Evolutionary conservation across 106 monocot genomes (phyloP).

Genomic region (Gastrodia elata): DNA sequence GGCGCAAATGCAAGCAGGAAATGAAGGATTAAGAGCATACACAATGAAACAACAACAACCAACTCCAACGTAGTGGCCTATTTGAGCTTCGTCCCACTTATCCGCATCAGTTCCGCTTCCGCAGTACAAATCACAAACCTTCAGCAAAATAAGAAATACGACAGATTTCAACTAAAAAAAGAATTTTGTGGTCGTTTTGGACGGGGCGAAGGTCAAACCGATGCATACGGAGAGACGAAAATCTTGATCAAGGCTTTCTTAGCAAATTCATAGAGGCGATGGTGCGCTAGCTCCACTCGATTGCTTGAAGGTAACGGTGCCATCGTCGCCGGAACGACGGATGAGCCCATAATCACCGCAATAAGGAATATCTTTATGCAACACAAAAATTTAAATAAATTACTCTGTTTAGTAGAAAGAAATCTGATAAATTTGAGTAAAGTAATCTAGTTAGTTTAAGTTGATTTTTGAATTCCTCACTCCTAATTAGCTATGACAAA

Average conservation of each 20-base stretch:
- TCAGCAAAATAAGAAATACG: neutral
- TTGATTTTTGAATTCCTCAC: too few species aligned
- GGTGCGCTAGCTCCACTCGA: constrained; percentile 30
- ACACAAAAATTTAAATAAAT: too few species aligned
- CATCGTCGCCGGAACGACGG: constrained; percentile 2
- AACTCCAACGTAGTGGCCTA: constrained; percentile 81
- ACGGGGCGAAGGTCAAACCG: constrained; percentile 14
- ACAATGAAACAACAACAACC: constrained; percentile 18
- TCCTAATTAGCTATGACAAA: too few species aligned
- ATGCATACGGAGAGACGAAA: constrained; percentile 69
- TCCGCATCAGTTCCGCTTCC: constrained; percentile 43
- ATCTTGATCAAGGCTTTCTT: constrained; percentile 84
- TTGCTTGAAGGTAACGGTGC: constrained; percentile 7
- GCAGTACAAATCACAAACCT: constrained; percentile 88
- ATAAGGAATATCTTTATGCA: too few species aligned
- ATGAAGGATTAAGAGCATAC: neutral
- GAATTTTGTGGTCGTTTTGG: neutral
- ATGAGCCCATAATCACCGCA: neutral
- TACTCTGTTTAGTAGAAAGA: too few species aligned
- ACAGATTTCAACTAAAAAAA: neutral
- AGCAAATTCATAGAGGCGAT: constrained; percentile 84
- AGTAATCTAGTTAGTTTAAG: too few species aligned
- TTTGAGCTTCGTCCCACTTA: constrained; percentile 85
- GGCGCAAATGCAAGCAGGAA: neutral
- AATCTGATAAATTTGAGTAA: too few species aligned